A percentile compares a stretch with the other conserved stretches of the same genome.
phyloP scores from a whole-genome alignment of 345 rosid species.

The Adansonia digitata region DNA sequence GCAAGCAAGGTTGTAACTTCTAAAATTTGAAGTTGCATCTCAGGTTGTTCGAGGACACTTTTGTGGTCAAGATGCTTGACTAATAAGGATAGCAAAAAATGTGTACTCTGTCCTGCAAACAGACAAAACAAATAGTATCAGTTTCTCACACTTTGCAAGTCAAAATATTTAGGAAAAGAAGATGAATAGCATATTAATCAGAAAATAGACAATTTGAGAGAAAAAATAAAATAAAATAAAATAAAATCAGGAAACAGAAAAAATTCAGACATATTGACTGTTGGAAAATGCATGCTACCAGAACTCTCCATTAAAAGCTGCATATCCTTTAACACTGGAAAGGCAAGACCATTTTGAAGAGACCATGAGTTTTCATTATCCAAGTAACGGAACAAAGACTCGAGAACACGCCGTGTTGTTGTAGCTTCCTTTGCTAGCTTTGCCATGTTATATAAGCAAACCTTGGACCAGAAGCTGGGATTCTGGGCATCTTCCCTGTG shows the following conservation, averaged over 20 bases:
- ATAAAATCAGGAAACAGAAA: neutral
- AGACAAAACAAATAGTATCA: constrained; percentile 11
- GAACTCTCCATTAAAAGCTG: constrained; percentile 77
- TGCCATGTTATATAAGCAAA: constrained; percentile 92
- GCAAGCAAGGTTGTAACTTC: constrained; percentile 72
- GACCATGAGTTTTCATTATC: constrained; percentile 76
- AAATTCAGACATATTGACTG: constrained; percentile 7
- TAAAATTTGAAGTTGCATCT: constrained; percentile 72
- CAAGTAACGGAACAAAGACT: constrained; percentile 84
- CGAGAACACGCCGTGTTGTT: constrained; percentile 79
- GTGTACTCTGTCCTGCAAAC: constrained; percentile 74
- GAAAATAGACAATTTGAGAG: neutral
- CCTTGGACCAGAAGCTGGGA: constrained; percentile 92
- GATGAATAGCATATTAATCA: neutral
- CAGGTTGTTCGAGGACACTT: constrained; percentile 71
- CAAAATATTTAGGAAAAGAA: constrained; percentile 2
- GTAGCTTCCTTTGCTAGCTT: constrained; percentile 91
- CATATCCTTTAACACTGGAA: constrained; percentile 79
- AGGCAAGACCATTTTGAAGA: constrained; percentile 66
- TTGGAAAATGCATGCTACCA: constrained; percentile 35
- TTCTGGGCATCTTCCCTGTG: constrained; percentile 66
- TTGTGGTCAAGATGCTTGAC: constrained; percentile 96
- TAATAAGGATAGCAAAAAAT: constrained; percentile 75
- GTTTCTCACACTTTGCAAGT: constrained; percentile 1
- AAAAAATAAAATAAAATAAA: neutral